A percentile compares a stretch with the other conserved stretches of the same genome.
phyloP scores from a whole-genome alignment of 1,284 basidiomycete genomes.

The Coniferiporia sulphurascens region DNA sequence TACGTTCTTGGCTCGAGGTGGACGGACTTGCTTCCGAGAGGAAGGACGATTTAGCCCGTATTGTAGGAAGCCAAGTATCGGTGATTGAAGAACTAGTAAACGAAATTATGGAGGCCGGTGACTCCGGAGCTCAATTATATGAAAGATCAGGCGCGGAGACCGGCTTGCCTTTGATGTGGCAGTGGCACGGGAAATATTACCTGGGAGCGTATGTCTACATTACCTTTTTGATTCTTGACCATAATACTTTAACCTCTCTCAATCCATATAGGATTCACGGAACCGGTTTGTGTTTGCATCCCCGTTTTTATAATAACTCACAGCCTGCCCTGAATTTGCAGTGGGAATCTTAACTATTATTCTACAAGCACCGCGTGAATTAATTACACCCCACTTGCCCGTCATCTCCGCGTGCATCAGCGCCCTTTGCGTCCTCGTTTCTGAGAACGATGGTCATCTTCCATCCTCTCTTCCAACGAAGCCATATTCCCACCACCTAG shows the following conservation, averaged over 20 bases:
- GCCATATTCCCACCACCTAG: background rate
- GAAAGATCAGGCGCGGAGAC: background rate
- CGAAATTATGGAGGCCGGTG: constrained; percentile 5
- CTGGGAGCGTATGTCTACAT: constrained; percentile 16
- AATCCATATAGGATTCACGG: constrained; percentile 8
- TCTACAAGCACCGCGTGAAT: constrained; percentile 14
- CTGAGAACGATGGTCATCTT: constrained; percentile 11
- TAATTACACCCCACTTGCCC: constrained; percentile 5
- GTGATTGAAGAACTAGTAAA: constrained; percentile 6
- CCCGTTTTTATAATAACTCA: background rate
- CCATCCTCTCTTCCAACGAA: constrained; percentile 15
- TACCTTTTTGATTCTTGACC: background rate
- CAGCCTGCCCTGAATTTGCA: background rate
- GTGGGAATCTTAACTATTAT: constrained; percentile 14
- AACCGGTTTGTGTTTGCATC: background rate
- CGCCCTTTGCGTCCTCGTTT: constrained; percentile 4
- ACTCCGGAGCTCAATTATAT: constrained; percentile 1
- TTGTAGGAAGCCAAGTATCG: background rate
- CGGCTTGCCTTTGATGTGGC: constrained; percentile 14
- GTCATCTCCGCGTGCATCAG: constrained; percentile 2
- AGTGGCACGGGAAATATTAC: constrained; percentile 15
- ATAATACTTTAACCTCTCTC: background rate
- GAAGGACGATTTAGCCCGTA: background rate
- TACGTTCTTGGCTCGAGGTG: background rate
- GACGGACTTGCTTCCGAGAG: background rate